Base-by-base conservation (phyloP, 495 filamentous ascomycete species). In the Chaetomidium leptoderma region DNA sequence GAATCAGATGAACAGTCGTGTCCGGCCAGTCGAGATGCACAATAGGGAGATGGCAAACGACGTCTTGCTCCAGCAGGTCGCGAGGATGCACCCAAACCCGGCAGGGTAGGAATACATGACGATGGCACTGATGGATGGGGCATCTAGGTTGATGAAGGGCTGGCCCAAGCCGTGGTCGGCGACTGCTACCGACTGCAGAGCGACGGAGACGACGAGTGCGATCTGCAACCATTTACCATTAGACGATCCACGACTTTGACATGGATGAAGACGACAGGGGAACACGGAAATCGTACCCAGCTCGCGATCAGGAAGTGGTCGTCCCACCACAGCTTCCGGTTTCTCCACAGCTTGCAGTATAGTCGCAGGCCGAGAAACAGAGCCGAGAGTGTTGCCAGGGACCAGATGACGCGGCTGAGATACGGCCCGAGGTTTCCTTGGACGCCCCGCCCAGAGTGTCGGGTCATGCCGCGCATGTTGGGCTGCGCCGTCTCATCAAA, bases 241-340 rank as follows among this genome's bases (percentile, higher is more conserved):
- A 58, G 39, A 57, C 1, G 33, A 54, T 35, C 21, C 46, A 49
- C 8, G 6, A 6, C 32, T 44, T 44, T 9, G 4, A 6, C 7
- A 26, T 4, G 1, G 44, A 19, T 21, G 9, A 29, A 27, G 9
- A 0, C 14, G 30, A 24, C 10, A 23, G 29, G 49, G 10, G 19
- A n/a, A 19, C 9, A 29, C n/a, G 16, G 27, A 36, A 27, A 16
- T 27, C 62, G n/a, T 53, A 71, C 66, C 62, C 65, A 71, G 35
- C 57, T 40, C 2, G 47, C 43, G 26, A 68, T 19, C 29, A 71
- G 33, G 19, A 67, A 26, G 36, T 62, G 59, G 23, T 71, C 71
- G 30, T 70, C 69, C 66, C 64, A 67, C 66, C 69, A 72, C 11
- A 73, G 27, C 2, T 53, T 44, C 6, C 62, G 24, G n/a, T 48